Base-by-base conservation (phyloP, 2,329 filamentous ascomycete genomes). In the Graphilbum ipis-grandicollis region DNA sequence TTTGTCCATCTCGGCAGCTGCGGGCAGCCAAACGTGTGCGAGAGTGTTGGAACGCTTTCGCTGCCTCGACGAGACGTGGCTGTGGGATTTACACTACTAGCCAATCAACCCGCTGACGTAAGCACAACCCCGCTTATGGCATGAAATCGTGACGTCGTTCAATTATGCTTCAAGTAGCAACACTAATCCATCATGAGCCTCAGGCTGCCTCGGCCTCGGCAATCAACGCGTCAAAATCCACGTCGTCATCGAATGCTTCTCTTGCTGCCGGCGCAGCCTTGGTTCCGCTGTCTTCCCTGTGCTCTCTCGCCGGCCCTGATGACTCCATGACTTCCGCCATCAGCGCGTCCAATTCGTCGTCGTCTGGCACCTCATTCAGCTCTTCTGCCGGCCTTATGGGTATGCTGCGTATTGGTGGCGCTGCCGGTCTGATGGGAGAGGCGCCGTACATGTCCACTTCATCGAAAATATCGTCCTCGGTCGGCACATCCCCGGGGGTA, bases 341-440 rank as follows among this genome's bases (percentile, higher is more conserved):
- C 10, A 71, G 45, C 9, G 63, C 65, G 38, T 70, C 65, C 3
- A 70, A 38, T 34, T 67, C 62, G 34, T 59, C 56, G 3, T 63
- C 62, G 8, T 68, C 65, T 1, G 58, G 56, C 15, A 48, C 48
- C 2, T 43, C 33, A 17, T 32, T 12, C 18, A 33, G 7, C 18
- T n/a, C n/a, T 12, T 36, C 31, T 28, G 34, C 9, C 18, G n/a
- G 34, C 6, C 33, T 65, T 62, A 1, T 60, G 59, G n/a, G 62
- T 60, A 17, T 9, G 31, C n/a, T n/a, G n/a, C n/a, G n/a, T n/a
- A n/a, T n/a, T n/a, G n/a, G n/a, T n/a, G n/a, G n/a, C n/a, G n/a
- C n/a, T n/a, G n/a, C n/a, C n/a, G n/a, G 9, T 28, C 26, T 5
- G 26, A 23, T 23, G 8, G 26, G 26, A 28, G 26, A 28, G 26